A percentile compares a stretch with the other conserved stretches of the same genome.
Conservation (phyloP, 129 eudicot genomes). For the Escallonia rubra region DNA sequence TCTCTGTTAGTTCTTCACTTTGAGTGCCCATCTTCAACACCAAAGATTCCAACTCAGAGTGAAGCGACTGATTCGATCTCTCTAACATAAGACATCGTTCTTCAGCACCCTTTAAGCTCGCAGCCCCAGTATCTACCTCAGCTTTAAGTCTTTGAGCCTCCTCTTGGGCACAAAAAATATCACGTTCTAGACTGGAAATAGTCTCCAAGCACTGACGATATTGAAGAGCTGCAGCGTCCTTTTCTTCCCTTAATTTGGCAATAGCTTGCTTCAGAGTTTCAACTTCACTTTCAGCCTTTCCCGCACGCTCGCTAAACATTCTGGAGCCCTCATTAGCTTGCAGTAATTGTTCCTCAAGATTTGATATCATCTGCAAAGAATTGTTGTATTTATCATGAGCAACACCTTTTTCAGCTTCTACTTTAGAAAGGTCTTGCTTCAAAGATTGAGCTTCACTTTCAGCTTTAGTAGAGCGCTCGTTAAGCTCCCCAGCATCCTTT, state of each 20-base stretch:
- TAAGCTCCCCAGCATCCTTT: constrained; percentile 14
- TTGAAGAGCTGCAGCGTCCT: constrained; percentile 49
- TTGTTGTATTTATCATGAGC: constrained; percentile 49
- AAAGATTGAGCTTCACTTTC: constrained; percentile 39
- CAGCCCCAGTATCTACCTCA: constrained; percentile 55
- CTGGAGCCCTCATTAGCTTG: constrained; percentile 55
- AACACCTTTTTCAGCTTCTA: constrained; percentile 49
- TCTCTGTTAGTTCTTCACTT: constrained; percentile 70
- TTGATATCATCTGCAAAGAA: constrained; percentile 40
- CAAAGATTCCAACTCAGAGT: constrained; percentile 54
- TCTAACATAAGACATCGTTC: constrained; percentile 59
- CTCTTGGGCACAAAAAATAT: constrained; percentile 39
- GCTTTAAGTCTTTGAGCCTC: constrained; percentile 53
- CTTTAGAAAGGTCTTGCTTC: constrained; percentile 40
- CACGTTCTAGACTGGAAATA: constrained; percentile 50
- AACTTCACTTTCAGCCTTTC: constrained; percentile 52
- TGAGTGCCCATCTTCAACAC: constrained; percentile 51
- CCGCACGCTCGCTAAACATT: constrained; percentile 39
- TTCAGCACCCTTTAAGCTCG: constrained; percentile 60
- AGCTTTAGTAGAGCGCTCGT: constrained; percentile 41
- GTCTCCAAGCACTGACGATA: constrained; percentile 62
- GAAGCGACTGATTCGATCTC: constrained; percentile 62
- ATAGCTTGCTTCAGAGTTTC: constrained; percentile 47
- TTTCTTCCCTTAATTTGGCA: constrained; percentile 49
- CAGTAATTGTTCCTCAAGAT: constrained; percentile 50